These are phyloP conservation scores for Dovyalis caffra DNA, from an alignment of 345 rosid species.

Conservation along the genomic window DNA sequence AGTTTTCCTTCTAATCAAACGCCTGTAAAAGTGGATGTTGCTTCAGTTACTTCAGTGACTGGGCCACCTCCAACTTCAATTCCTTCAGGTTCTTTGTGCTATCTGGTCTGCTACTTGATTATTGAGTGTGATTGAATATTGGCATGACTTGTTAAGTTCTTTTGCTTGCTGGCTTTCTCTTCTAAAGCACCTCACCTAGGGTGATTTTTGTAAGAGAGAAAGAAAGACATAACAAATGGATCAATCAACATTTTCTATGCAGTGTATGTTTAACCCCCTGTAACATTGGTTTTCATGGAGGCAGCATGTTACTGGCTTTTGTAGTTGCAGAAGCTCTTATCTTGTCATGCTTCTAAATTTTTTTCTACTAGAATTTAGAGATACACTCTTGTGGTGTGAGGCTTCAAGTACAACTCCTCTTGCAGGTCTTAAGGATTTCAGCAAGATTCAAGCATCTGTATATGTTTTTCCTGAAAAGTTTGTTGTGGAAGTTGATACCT, in stretches of 20 bases:
- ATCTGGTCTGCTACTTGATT: background rate
- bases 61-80: constrained; percentile 60
- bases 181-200: background rate
- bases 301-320: background rate
- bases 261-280: background rate
- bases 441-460: constrained; percentile 1
- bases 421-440: constrained; percentile 2
- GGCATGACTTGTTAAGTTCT: constrained; percentile 7
- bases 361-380: background rate
- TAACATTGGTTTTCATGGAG: background rate
- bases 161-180: background rate
- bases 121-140: constrained; percentile 14
- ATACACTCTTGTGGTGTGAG: background rate
- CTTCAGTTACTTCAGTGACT: constrained; percentile 61
- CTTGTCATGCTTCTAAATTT: constrained; percentile 10
- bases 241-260: background rate
- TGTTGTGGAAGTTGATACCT: constrained; percentile 3
- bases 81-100: constrained; percentile 54
- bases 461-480: background rate
- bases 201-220: background rate
- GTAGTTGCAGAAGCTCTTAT: background rate
- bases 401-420: background rate
- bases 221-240: background rate
- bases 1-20: constrained; percentile 65
- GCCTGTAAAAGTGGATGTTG: constrained; percentile 79